Conservation (phyloP, 2,329 filamentous ascomycete genomes). For the Cytospora paraplurivora region DNA sequence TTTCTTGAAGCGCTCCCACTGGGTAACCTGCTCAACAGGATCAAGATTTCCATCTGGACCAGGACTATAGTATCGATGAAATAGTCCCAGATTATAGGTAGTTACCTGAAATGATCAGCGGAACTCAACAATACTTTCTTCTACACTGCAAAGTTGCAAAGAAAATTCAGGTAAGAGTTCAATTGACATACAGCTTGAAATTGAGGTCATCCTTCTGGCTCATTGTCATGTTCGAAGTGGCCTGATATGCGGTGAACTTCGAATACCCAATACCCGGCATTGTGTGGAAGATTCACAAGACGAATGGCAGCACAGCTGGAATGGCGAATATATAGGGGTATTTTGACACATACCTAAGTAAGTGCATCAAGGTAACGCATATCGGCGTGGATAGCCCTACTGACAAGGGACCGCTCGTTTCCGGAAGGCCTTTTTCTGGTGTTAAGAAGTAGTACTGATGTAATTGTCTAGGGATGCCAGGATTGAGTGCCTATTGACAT, state of each 20-base stretch:
- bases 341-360: too few species aligned
- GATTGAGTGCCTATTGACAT: too few species aligned
- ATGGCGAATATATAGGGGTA: neutral
- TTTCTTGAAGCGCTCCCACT: neutral
- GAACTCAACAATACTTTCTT: neutral
- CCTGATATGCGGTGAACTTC: slow-evolving; percentile 3
- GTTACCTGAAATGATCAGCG: neutral
- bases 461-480: too few species aligned
- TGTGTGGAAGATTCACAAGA: neutral
- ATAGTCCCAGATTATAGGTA: neutral
- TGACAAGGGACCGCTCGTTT: too few species aligned
- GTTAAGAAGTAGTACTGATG: too few species aligned
- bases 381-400: too few species aligned
- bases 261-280: neutral
- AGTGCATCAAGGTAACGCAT: too few species aligned
- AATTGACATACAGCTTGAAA: slow-evolving; percentile 6
- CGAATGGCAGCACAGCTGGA: neutral
- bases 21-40: neutral
- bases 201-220: slow-evolving; percentile 3
- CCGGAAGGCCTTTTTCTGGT: too few species aligned
- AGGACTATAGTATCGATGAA: neutral
- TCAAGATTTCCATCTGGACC: neutral
- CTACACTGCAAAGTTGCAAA: neutral
- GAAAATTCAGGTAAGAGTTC: too few species aligned
- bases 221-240: slow-evolving; percentile 11